Base-by-base conservation (phyloP, 1,284 basidiomycete genomes). In the Exobasidium cylindrosporum region DNA sequence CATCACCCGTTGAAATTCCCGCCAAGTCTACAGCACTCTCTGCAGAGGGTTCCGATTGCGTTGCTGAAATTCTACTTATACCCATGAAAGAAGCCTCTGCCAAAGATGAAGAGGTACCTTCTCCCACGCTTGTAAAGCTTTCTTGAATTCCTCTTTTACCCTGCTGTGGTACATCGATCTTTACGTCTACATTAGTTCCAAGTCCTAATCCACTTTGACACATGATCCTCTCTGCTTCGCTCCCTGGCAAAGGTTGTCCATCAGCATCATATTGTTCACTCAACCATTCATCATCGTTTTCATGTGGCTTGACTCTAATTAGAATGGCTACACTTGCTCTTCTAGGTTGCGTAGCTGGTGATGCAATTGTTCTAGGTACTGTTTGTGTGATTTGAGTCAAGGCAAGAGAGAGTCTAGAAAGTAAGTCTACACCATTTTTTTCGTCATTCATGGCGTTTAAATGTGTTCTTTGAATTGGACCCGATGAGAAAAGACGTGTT, bases 241-340 rank as follows among this genome's bases (percentile, higher is more conserved):
- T 65, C 44, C 55, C 57, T 32, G 58, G 54, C 40, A 62, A 60
- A 31, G 63, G 63, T 62, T 29, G 57, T 23, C 56, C 63, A 57
- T 68, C 69, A 13, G 55, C 61, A 46, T 67, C 64, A 53, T 66
- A 73, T 54, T 77, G 59, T 35, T 68, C 62, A 2, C 65, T 68
- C 1, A 79, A 66, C 66, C 73, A 73, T 14, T 61, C 67, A 57
- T 78, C 75, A 59, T 79, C 76, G 32, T 78, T 66, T 0, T 66
- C 62, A 14, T 68, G 35, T 0, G 78, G 78, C 21, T 70, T 67
- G 7, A 79, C 66, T 29, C 76, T 68, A 17, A 79, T 50, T n/a
- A 79, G 64, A 52, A 79, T 71, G n/a, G 78, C 78, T 4, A 79
- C 78, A 23, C 72, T 74, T 32, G 78, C 78, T 29, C 77, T 64